Percentiles rank a stretch among this genome's conserved stretches.
phyloP scores from a whole-genome alignment of 2,329 filamentous ascomycete genomes.

The Chaetomium sp. region DNA sequence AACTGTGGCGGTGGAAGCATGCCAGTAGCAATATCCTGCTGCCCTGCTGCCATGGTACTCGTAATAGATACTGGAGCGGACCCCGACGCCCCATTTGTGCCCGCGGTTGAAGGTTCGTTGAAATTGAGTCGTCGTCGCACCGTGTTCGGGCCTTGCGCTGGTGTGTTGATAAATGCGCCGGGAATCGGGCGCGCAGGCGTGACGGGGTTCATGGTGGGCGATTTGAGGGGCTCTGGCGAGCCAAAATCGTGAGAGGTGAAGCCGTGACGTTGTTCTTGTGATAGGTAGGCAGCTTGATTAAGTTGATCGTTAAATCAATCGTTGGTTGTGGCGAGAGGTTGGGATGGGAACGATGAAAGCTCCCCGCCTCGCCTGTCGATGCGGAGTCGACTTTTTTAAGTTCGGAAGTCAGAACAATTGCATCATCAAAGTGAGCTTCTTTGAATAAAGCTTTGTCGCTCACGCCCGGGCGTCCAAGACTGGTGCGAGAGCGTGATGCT shows the following conservation, averaged over 20 bases:
- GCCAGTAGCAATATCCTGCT: conserved; percentile 6
- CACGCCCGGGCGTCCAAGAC: neutral
- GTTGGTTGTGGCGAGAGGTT: no score
- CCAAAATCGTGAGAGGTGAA: conserved; percentile 2
- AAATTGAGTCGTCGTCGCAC: conserved; percentile 48
- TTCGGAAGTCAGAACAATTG: conserved; percentile 10
- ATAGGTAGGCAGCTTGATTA: no score
- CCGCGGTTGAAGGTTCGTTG: conserved; percentile 20
- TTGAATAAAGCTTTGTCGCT: conserved; percentile 1
- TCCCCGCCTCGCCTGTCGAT: conserved; percentile 11
- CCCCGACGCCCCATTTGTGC: conserved; percentile 3
- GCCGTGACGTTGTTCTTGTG: neutral
- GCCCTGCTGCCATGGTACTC: conserved; percentile 16
- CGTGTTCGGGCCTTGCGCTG: conserved; percentile 52
- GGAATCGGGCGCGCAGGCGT: conserved; percentile 69
- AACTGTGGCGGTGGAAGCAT: conserved; percentile 37
- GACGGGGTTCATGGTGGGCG: conserved; percentile 46
- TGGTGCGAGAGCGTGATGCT: neutral
- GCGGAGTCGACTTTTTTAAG: conserved; percentile 9
- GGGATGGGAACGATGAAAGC: neutral
- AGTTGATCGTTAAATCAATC: no score
- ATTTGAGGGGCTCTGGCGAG: neutral
- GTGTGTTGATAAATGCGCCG: conserved; percentile 70
- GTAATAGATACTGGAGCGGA: conserved; percentile 5
- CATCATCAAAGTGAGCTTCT: conserved; percentile 12